Conservation (phyloP, 2,329 filamentous ascomycete genomes). For the Diaporthe sp. region DNA sequence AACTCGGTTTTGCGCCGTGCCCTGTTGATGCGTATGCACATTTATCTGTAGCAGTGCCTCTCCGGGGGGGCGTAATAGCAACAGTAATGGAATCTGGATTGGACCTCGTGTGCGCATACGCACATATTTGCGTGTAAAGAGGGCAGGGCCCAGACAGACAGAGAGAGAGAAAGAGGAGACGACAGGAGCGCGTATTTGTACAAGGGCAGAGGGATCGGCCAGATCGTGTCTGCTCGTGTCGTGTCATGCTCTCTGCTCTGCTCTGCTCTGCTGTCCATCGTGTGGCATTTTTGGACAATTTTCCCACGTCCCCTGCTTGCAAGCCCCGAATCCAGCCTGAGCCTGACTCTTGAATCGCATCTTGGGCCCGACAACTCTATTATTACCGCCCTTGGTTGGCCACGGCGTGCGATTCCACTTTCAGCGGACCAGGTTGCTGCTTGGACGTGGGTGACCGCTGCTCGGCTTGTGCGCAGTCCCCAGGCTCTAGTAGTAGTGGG, state of each 20-base stretch:
- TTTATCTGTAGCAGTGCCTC: conserved; percentile 1
- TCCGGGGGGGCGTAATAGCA: conserved; percentile 25
- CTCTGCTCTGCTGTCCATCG: conserved; percentile 6
- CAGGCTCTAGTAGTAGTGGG: conserved; percentile 5
- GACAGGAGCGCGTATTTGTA: conserved; percentile 1
- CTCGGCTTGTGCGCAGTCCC: conserved; percentile 38
- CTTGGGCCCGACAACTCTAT: conserved; percentile 33
- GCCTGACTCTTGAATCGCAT: conserved; percentile 24
- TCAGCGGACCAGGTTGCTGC: conserved; percentile 26
- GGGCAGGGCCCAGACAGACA: too few species aligned
- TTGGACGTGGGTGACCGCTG: conserved; percentile 37
- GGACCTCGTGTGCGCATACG: not conserved
- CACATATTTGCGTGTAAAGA: not conserved
- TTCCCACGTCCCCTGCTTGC: conserved; percentile 11
- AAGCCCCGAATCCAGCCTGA: not conserved
- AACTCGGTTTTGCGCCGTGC: conserved; percentile 35
- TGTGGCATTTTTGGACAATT: conserved; percentile 1
- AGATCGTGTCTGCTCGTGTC: not conserved
- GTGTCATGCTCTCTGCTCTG: conserved; percentile 7
- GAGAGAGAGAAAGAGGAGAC: not conserved
- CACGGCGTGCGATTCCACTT: conserved; percentile 32
- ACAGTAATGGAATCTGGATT: conserved; percentile 21
- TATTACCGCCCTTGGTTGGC: conserved; percentile 39
- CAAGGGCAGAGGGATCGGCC: conserved; percentile 17
- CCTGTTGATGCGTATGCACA: conserved; percentile 21